Percentiles rank a stretch among this genome's conserved stretches.
These are phyloP conservation scores for Podospora tetraspora DNA, from an alignment of 495 filamentous ascomycete species.

Conservation along the genomic window DNA sequence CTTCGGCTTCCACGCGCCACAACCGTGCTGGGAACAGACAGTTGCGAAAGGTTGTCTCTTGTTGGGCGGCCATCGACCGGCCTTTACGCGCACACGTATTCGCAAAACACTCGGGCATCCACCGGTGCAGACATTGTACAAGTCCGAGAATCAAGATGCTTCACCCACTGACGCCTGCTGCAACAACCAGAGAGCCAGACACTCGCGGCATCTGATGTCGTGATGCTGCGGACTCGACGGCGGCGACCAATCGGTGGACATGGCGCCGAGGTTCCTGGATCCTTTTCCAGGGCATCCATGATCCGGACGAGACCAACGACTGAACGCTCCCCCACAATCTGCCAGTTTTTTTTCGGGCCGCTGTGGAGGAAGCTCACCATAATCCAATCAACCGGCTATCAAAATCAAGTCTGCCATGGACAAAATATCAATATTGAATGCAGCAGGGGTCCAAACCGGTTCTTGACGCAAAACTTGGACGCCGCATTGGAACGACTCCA, in stretches of 20 bases:
- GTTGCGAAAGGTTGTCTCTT: not conserved
- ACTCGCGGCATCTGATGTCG: not conserved
- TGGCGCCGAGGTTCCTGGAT: not conserved
- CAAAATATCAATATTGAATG: not conserved
- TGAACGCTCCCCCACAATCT: not conserved
- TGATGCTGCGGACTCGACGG: not conserved
- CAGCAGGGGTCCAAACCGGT: not conserved
- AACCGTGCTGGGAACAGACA: not conserved
- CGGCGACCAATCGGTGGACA: not conserved
- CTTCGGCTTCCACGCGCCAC: too few relatives aligned
- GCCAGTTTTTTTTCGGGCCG: not conserved
- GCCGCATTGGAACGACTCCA: not conserved
- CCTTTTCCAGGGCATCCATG: not conserved
- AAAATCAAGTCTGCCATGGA: not conserved
- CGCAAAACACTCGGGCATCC: not conserved
- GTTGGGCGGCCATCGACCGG: too few relatives aligned
- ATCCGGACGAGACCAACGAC: not conserved
- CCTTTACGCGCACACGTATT: not conserved
- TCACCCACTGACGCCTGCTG: not conserved
- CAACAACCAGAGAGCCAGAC: not conserved
- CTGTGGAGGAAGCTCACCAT: not conserved
- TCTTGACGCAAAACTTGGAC: constrained; percentile 1
- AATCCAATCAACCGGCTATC: constrained; percentile 1
- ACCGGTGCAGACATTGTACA: not conserved
- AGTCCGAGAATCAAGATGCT: not conserved